Evolutionary conservation across 2,329 filamentous ascomycete species (phyloP).

Genomic region (Cladosporium sp.): DNA sequence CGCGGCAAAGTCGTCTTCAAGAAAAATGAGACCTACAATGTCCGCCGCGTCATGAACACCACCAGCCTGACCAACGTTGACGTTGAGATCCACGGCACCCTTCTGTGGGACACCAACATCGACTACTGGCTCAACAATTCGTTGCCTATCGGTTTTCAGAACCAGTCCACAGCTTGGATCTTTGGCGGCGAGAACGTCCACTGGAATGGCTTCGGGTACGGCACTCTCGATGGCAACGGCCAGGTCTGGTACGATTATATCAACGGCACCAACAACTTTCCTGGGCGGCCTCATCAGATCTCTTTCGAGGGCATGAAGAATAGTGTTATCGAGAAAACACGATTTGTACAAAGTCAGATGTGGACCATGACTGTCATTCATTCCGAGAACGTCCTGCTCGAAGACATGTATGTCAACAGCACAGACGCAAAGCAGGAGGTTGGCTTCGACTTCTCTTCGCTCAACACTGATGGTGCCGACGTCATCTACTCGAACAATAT

Average conservation of each 20-base stretch:
- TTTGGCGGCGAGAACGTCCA: constrained; percentile 56
- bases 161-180: constrained; percentile 56
- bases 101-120: constrained; percentile 47
- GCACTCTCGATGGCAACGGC: constrained; percentile 61
- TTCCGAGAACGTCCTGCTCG: constrained; percentile 49
- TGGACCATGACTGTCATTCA: constrained; percentile 52
- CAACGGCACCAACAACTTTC: constrained; percentile 34
- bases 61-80: constrained; percentile 48
- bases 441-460: constrained; percentile 22
- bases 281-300: constrained; percentile 52
- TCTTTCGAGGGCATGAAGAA: constrained; percentile 53
- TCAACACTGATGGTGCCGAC: constrained; percentile 54
- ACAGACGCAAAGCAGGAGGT: constrained; percentile 34
- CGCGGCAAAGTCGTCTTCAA: constrained; percentile 52
- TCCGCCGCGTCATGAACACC: constrained; percentile 53
- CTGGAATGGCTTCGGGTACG: constrained; percentile 52
- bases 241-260: constrained; percentile 57
- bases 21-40: constrained; percentile 48
- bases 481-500: constrained; percentile 57
- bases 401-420: constrained; percentile 57
- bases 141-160: constrained; percentile 56
- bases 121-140: constrained; percentile 55
- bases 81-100: constrained; percentile 51
- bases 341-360: constrained; percentile 61
- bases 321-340: constrained; percentile 50